Evolutionary conservation across 2,329 filamentous ascomycete genomes (phyloP), one percentile per base, ranked within the genome.

Genomic region (Colletotrichum scovillei): DNA sequence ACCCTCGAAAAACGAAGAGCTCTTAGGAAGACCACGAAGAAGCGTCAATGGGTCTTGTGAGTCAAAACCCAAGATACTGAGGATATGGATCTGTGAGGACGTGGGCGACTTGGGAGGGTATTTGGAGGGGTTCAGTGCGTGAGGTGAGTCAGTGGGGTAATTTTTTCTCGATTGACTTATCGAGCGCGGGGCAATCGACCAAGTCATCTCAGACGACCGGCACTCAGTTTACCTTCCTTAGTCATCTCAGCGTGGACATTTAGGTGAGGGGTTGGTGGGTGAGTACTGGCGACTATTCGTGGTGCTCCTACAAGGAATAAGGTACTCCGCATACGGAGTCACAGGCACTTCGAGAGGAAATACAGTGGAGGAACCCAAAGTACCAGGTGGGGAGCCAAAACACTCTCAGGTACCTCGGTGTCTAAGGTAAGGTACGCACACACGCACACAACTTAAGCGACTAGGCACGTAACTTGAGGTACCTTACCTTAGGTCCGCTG

Each of bases 91-190:
- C 63, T 65, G 32, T 57, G 11, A 52, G 60, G 32, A 28, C 53
- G 53, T 56, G 46, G 26, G 57, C 14, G 42, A 24, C 28, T 35
- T 56, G 12, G 58, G 26, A 28, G n/a, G 52, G 42, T 30, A 56
- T 42, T 64, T 70, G 60, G 70, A 70, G 70, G 70, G 70, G 70
- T 73, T 65, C 55, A 30, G 60, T 60, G 67, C 8, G 67, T 49
- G 38, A 63, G 30, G 63, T 71, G 67, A 74, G 72, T 74, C 62
- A 72, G 72, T 72, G 72, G 72, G 72, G 72, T 73, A 72, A 58
- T 72, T 74, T 69, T 49, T 72, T 74, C 53, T 46, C 46, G 62
- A 73, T 65, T 65, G 67, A 70, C 55, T 49, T 62, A 35, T 60
- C 52, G 5, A 72, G 65, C 69, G 69, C 69, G 69, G 66, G 69